Evolutionary conservation across 2,329 filamentous ascomycete genomes (phyloP).

Genomic region (Knoxdaviesia proteae): DNA sequence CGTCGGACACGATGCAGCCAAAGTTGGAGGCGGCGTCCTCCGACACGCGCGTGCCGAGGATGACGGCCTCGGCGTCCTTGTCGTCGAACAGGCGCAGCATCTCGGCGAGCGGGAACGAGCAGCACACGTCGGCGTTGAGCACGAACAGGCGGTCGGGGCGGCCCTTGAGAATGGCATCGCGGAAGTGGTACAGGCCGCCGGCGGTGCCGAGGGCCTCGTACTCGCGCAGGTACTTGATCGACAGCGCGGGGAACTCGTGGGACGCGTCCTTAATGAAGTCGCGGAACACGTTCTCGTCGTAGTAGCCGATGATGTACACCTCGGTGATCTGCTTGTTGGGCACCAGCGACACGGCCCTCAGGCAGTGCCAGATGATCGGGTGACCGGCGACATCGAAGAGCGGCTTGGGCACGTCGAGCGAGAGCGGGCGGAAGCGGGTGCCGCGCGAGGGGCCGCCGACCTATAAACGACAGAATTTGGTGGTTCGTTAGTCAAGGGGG

Average conservation of each 20-base stretch:
- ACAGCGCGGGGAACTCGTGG: slow-evolving; percentile 67
- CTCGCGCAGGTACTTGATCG: slow-evolving; percentile 89
- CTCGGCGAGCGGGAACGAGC: slow-evolving; percentile 85
- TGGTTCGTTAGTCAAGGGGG: slow-evolving; percentile 9
- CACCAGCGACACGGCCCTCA: slow-evolving; percentile 77
- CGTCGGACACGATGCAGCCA: slow-evolving; percentile 89
- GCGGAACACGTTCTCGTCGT: slow-evolving; percentile 89
- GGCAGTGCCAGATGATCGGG: slow-evolving; percentile 95
- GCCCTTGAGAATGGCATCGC: slow-evolving; percentile 93
- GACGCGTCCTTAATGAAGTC: slow-evolving; percentile 91
- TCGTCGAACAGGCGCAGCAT: slow-evolving; percentile 92
- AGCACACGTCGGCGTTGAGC: slow-evolving; percentile 95
- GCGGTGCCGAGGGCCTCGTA: slow-evolving; percentile 93
- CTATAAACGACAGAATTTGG: slow-evolving; percentile 20
- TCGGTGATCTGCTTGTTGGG: slow-evolving; percentile 65
- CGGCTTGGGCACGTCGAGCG: slow-evolving; percentile 91
- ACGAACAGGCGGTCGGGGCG: slow-evolving; percentile 91
- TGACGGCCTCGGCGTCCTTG: slow-evolving; percentile 89
- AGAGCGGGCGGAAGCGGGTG: slow-evolving; percentile 85
- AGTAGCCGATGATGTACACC: slow-evolving; percentile 96
- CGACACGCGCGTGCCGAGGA: slow-evolving; percentile 76
- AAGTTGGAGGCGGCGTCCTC: slow-evolving; percentile 91
- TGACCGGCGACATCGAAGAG: slow-evolving; percentile 97
- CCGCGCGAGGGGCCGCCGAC: slow-evolving; percentile 90
- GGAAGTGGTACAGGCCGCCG: slow-evolving; percentile 95